Evolutionary conservation across 2,329 filamentous ascomycete genomes (phyloP), one percentile per base, ranked within the genome.

Genomic region (Colletotrichum viniferum): DNA sequence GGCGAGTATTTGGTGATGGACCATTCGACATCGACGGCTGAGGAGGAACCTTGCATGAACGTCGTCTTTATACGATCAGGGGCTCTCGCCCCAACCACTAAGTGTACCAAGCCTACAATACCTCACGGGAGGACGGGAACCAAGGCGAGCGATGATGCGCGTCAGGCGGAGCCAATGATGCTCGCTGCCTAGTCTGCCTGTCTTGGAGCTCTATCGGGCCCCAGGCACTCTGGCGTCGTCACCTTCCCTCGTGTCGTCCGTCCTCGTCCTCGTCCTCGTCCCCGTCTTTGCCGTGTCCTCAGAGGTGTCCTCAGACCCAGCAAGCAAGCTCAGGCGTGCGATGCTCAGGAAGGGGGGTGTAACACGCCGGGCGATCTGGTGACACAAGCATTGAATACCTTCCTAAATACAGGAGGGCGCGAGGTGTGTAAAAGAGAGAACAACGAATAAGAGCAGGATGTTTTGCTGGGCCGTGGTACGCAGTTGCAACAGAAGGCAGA

Each of bases 51-150:
- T 58, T 69, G 71, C 38, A 69, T 56, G 48, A 56, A 64, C 36
- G 71, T 52, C 71, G 43, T 52, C 43, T 52, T 71, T 74, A 74
- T 74, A 74, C 21, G 14, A 34, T 21, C 48, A 60, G 28, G 60
- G 38, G 58, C 65, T 68, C 32, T 68, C 58, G 18, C 58, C 28
- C 52, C 65, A 18, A 28, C n/a, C 52, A 68, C 9, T 24, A 21
- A 52, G 43, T 21, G n/a, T 12, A 48, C 14, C 48, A 48, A 21
- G 61, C n/a, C 24, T 16, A 7, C 34, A 62, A 24, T 28, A 21
- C 64, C 24, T 30, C 21, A 32, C 28, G 58, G 58, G 58, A 32
- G 30, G 58, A 21, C 52, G 56, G 64, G 5, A 65, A 61, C 71
- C 67, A 71, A 74, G 65, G 61, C n/a, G 65, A 74, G 67, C 32